These are phyloP conservation scores for Jacaranda copaia DNA, from an alignment of 257 asterid species.

Conservation along the genomic window DNA sequence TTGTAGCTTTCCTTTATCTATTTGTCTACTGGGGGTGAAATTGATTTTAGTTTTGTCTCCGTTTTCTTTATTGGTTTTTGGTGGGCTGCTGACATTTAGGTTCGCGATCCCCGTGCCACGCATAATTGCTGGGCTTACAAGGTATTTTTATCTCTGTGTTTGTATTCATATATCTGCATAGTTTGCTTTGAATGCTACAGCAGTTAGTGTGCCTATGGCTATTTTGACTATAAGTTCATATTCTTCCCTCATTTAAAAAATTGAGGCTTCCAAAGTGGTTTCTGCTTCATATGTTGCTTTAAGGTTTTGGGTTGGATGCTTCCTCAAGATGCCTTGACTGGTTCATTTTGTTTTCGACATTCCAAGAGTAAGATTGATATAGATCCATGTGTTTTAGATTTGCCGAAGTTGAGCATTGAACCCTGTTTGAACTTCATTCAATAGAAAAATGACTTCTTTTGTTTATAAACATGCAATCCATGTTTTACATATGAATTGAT, in stretches of 20 bases:
- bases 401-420: constrained; percentile 15
- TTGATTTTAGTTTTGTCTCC: neutral
- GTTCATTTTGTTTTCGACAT: neutral
- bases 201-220: neutral
- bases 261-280: neutral
- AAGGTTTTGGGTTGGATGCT: neutral
- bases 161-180: constrained; percentile 4
- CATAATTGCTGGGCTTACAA: constrained; percentile 99
- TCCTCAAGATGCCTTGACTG: neutral
- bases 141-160: constrained; percentile 45
- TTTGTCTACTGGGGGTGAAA: neutral
- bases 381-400: constrained; percentile 8
- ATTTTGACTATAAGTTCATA: neutral
- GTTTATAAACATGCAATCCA: neutral
- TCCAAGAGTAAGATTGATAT: neutral
- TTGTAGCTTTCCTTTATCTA: neutral
- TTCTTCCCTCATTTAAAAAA: neutral
- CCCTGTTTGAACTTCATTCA: constrained; percentile 11
- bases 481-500: constrained; percentile 14
- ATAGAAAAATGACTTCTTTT: neutral
- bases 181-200: constrained; percentile 1
- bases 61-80: neutral
- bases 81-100: constrained; percentile 50
- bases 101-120: constrained; percentile 82
- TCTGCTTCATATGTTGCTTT: no score